These are phyloP conservation scores for Geotrichum europaeum DNA, from an alignment of 1,139 yeast genomes.

Conservation along the genomic window DNA sequence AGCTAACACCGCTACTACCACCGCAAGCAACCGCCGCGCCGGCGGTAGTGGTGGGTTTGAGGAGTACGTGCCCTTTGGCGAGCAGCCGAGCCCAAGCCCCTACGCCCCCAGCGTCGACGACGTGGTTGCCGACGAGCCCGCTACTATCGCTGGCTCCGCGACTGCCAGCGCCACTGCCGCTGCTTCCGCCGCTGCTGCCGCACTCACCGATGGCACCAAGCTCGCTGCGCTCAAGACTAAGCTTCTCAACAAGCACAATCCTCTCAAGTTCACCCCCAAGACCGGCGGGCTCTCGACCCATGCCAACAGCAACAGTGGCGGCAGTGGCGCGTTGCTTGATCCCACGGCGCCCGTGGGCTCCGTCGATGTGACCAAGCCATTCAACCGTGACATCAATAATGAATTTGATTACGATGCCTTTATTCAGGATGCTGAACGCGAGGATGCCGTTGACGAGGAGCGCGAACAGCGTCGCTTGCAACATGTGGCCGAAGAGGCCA, in stretches of 20 bases:
- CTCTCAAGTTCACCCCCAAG: slow-evolving; percentile 11
- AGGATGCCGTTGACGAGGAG: slow-evolving; percentile 12
- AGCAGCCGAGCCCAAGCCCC: neutral
- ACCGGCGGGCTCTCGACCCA: neutral
- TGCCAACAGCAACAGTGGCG: neutral
- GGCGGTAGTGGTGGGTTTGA: neutral
- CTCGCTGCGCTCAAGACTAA: neutral
- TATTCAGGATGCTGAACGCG: slow-evolving; percentile 19
- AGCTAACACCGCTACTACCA: neutral
- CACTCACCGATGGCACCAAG: neutral
- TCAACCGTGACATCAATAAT: slow-evolving; percentile 19
- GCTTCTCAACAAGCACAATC: slow-evolving; percentile 8
- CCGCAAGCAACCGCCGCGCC: neutral
- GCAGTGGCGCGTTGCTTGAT: neutral
- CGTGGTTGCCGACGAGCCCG: neutral
- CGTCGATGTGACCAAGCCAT: slow-evolving; percentile 15
- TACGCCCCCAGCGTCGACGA: neutral
- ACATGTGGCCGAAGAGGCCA: neutral
- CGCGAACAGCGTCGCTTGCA: neutral
- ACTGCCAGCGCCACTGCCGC: neutral
- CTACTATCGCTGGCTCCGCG: neutral
- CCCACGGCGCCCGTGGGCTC: neutral
- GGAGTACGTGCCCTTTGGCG: slow-evolving; percentile 13
- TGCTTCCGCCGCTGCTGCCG: neutral
- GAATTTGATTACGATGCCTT: slow-evolving; percentile 22